These are phyloP conservation scores for Scopulariopsis brevicaulis DNA, from an alignment of 2,329 filamentous ascomycete species.

Conservation along the genomic window DNA sequence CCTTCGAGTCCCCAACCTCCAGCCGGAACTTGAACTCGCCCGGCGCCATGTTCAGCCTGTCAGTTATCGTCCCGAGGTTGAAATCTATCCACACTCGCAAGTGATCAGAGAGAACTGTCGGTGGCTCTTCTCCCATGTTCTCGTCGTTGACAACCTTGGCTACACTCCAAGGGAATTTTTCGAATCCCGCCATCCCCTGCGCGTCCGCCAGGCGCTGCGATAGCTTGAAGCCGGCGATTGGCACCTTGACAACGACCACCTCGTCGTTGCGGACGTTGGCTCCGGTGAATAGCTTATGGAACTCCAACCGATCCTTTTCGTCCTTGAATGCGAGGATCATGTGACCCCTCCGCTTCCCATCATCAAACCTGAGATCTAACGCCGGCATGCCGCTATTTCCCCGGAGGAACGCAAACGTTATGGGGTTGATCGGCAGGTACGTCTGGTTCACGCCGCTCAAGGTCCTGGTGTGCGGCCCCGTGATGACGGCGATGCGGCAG, in stretches of 20 bases:
- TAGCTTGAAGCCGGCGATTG: conserved; percentile 54
- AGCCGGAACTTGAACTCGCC: conserved; percentile 61
- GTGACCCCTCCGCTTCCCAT: conserved; percentile 52
- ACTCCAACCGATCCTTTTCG: conserved; percentile 54
- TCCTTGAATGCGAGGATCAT: conserved; percentile 72
- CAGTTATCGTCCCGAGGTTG: conserved; percentile 66
- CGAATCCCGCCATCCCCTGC: conserved; percentile 36
- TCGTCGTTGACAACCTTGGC: conserved; percentile 64
- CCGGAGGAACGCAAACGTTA: conserved; percentile 69
- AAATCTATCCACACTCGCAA: conserved; percentile 67
- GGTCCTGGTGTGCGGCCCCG: conserved; percentile 65
- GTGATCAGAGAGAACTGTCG: conserved; percentile 65
- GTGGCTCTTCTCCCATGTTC: conserved; percentile 45
- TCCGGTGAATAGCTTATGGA: conserved; percentile 65
- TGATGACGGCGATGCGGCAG: conserved; percentile 68
- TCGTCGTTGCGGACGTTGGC: conserved; percentile 59
- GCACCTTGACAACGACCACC: conserved; percentile 57
- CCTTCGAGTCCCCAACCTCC: conserved; percentile 48
- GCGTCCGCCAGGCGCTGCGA: conserved; percentile 37
- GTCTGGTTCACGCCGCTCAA: conserved; percentile 66
- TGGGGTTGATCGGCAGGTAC: conserved; percentile 51
- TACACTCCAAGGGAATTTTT: conserved; percentile 51
- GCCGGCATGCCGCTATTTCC: conserved; percentile 60
- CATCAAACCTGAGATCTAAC: conserved; percentile 59
- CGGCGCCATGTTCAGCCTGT: conserved; percentile 70